A percentile compares a stretch with the other conserved stretches of the same genome.
Conservation (phyloP, 1,284 basidiomycete genomes). For the Ceratobasidium sp. region DNA sequence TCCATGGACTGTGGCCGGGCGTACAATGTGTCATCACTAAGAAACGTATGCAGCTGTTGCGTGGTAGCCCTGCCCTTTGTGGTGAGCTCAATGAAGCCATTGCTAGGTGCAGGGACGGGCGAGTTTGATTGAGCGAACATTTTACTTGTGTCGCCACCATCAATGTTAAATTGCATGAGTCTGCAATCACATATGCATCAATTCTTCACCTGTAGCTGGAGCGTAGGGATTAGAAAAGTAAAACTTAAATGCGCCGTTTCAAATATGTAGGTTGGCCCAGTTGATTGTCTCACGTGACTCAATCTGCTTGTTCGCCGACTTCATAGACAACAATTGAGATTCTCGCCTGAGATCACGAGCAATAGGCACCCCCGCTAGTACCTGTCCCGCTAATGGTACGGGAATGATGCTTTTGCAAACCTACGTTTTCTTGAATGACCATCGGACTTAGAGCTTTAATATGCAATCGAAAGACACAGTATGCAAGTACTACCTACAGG, state of each 20-base stretch:
- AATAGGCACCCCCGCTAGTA: background rate
- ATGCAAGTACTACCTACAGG: conserved; percentile 74
- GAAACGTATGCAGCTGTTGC: background rate
- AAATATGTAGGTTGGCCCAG: too few species aligned
- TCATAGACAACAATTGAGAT: too few species aligned
- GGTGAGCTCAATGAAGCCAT: conserved; percentile 2
- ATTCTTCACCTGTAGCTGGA: too few species aligned
- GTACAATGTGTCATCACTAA: background rate
- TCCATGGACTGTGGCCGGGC: conserved; percentile 7
- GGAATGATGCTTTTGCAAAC: background rate
- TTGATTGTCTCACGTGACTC: too few species aligned
- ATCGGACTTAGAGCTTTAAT: conserved; percentile 34
- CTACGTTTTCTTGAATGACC: background rate
- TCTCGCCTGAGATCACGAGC: too few species aligned
- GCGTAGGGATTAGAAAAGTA: too few species aligned
- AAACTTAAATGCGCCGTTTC: too few species aligned
- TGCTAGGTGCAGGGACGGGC: background rate
- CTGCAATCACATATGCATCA: too few species aligned
- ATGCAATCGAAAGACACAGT: conserved; percentile 50
- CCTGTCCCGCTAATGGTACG: background rate
- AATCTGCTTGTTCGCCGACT: too few species aligned
- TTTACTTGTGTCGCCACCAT: too few species aligned
- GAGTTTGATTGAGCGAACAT: too few species aligned
- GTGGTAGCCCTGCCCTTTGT: background rate
- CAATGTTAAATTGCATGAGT: too few species aligned